A percentile compares a stretch with the other conserved stretches of the same genome.
phyloP scores from a whole-genome alignment of 2,329 filamentous ascomycete genomes.

The Colletotrichum orbiculare region DNA sequence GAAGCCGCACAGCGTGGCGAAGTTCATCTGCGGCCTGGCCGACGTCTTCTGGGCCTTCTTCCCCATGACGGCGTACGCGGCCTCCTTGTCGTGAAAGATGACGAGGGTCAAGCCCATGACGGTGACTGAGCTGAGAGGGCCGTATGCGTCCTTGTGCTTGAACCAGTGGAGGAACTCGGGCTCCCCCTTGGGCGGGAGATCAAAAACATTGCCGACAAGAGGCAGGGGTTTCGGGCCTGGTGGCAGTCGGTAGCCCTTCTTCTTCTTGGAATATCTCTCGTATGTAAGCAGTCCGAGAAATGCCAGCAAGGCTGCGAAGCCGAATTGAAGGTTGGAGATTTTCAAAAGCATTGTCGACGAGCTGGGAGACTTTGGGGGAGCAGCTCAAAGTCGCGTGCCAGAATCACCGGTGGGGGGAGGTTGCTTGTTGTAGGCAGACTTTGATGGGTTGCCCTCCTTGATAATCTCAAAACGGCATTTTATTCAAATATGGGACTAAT shows the following conservation, averaged over 20 bases:
- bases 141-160: slow-evolving; percentile 47
- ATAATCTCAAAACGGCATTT: too few species aligned
- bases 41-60: too few species aligned
- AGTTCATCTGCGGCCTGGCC: too few species aligned
- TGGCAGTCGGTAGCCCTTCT: slow-evolving; percentile 12
- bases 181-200: slow-evolving; percentile 50
- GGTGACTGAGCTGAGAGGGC: slow-evolving; percentile 45
- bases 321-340: not conserved
- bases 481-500: too few species aligned
- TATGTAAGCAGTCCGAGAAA: not conserved
- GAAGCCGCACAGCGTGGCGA: too few species aligned
- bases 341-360: not conserved
- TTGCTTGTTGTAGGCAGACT: too few species aligned
- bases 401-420: too few species aligned
- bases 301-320: not conserved
- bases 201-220: slow-evolving; percentile 57
- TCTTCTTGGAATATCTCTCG: not conserved
- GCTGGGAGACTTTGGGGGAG: too few species aligned
- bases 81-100: too few species aligned
- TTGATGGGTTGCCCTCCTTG: too few species aligned
- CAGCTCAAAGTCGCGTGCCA: too few species aligned
- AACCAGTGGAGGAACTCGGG: slow-evolving; percentile 48
- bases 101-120: slow-evolving; percentile 51
- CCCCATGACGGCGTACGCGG: too few species aligned
- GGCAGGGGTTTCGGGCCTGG: slow-evolving; percentile 48